phyloP scores from a whole-genome alignment of 768 basidiomycete genomes.

The Mycena polygramma region DNA sequence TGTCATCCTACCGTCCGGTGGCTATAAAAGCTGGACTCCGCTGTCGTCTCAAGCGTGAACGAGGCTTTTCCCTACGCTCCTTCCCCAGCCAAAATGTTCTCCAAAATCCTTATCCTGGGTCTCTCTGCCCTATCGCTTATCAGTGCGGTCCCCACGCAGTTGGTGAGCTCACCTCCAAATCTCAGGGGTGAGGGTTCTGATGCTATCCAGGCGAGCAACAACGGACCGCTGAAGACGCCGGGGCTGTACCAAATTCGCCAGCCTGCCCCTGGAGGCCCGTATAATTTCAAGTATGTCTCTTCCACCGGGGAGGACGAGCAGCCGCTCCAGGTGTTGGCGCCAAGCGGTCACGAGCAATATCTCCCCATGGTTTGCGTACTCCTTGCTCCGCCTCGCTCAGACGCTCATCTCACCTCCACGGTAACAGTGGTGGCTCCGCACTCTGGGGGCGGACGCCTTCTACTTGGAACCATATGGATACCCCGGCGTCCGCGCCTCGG shows the following conservation, averaged over 20 bases:
- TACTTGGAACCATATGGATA: background rate
- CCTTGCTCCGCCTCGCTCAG: no score
- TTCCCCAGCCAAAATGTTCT: background rate
- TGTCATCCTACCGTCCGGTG: no score
- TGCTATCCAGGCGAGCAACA: background rate
- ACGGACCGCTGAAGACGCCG: background rate
- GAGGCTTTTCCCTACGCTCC: no score
- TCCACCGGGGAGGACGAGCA: background rate
- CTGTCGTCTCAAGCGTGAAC: no score
- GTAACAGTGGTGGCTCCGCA: constrained; percentile 5
- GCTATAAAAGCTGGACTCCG: no score
- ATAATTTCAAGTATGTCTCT: background rate
- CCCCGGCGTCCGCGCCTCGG: background rate
- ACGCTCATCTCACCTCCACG: no score
- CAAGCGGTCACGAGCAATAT: background rate
- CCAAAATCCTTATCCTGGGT: background rate
- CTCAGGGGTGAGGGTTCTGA: background rate
- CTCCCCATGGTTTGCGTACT: no score
- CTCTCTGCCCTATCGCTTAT: background rate
- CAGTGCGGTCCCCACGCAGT: background rate
- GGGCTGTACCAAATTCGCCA: constrained; percentile 3
- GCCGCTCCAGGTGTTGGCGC: background rate
- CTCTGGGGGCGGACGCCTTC: background rate
- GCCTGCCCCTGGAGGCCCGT: background rate
- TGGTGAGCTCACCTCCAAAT: no score